phyloP scores from a whole-genome alignment of 805 yeast species.

The Saturnispora hagleri region DNA sequence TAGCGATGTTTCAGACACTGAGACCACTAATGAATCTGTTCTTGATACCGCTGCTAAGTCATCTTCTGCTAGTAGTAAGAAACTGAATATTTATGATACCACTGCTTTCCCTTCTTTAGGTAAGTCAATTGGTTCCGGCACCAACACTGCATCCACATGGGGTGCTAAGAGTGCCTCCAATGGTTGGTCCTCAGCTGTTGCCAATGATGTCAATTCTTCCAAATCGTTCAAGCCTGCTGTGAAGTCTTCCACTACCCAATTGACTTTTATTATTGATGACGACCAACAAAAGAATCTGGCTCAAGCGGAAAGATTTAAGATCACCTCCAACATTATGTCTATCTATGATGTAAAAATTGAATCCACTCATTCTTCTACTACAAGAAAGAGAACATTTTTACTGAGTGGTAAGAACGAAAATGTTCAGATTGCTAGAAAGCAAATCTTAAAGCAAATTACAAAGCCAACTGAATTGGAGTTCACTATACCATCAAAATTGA shows the following conservation, averaged over 20 bases:
- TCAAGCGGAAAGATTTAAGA: conserved; percentile 59
- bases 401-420: conserved; percentile 64
- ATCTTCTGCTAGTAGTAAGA: conserved; percentile 6
- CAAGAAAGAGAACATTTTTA: conserved; percentile 73
- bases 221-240: conserved; percentile 31
- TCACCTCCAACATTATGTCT: conserved; percentile 53
- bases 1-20: conserved; percentile 8
- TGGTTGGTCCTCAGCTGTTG: conserved; percentile 11
- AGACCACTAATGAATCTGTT: neutral
- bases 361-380: conserved; percentile 67
- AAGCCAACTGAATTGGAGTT: conserved; percentile 58
- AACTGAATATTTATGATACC: conserved; percentile 36
- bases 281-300: conserved; percentile 57
- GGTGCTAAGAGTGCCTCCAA: conserved; percentile 11
- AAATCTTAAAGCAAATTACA: conserved; percentile 65
- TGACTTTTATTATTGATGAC: conserved; percentile 66
- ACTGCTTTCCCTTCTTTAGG: conserved; percentile 62
- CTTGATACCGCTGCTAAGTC: conserved; percentile 3
- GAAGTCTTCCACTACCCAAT: conserved; percentile 58
- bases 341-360: conserved; percentile 61
- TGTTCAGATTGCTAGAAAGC: conserved; percentile 64
- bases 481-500: conserved; percentile 64
- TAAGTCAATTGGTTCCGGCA: conserved; percentile 33
- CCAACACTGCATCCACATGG: conserved; percentile 5
- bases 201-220: conserved; percentile 15